Evolutionary conservation across 805 yeast genomes (phyloP).

Genomic region (Metschnikowia reukaufii): DNA sequence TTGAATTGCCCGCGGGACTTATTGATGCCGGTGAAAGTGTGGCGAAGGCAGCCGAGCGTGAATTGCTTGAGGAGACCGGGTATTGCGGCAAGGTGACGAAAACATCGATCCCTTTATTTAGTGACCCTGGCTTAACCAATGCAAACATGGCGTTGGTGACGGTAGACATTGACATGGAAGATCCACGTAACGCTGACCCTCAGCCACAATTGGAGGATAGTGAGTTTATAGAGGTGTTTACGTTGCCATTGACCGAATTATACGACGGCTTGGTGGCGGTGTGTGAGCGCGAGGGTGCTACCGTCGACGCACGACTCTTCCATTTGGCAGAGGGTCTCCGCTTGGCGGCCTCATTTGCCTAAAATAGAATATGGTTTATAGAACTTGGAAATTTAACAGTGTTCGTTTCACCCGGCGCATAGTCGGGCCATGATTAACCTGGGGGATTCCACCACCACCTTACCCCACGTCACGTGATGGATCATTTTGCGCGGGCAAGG

Average conservation of each 20-base stretch:
- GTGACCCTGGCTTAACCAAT: slow-evolving; percentile 86
- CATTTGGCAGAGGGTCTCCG: slow-evolving; percentile 81
- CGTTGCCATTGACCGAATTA: slow-evolving; percentile 61
- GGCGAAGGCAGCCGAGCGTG: slow-evolving; percentile 82
- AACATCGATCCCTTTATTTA: slow-evolving; percentile 44
- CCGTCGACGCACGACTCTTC: slow-evolving; percentile 83
- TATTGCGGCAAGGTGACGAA: slow-evolving; percentile 63
- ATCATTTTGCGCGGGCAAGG: no score
- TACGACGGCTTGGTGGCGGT: slow-evolving; percentile 54
- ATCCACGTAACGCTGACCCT: slow-evolving; percentile 67
- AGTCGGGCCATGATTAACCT: no score
- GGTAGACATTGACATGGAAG: slow-evolving; percentile 70
- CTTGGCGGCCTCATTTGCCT: slow-evolving; percentile 38
- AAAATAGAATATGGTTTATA: no score
- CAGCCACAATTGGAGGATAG: slow-evolving; percentile 78
- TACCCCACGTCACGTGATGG: no score
- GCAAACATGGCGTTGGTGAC: slow-evolving; percentile 81
- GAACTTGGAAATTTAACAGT: no score
- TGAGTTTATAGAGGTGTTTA: slow-evolving; percentile 89
- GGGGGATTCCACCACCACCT: no score
- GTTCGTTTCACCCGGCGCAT: no score
- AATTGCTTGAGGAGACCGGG: slow-evolving; percentile 90
- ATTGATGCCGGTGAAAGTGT: slow-evolving; percentile 80
- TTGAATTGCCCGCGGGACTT: slow-evolving; percentile 95
- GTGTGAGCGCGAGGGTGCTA: slow-evolving; percentile 60